Base-by-base conservation (phyloP, 1,284 basidiomycete species). In the Coniferiporia weirii region DNA sequence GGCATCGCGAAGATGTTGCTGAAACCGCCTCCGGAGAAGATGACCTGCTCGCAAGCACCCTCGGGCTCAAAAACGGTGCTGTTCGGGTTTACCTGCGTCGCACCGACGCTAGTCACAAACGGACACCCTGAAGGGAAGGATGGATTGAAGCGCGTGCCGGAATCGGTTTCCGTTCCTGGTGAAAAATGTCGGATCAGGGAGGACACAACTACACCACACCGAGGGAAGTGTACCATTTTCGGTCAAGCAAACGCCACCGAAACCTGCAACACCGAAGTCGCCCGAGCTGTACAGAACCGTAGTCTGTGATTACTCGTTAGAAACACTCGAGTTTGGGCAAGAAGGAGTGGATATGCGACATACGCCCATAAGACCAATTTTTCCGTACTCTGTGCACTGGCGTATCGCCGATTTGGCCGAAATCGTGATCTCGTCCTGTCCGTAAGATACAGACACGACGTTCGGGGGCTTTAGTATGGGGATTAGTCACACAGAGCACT, bases 381-480 rank as follows among this genome's bases (percentile, higher is more conserved):
- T 74, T 2, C 69, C 76, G 61, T 77, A 78, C 64, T 78, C 76
- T 13, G 69, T 65, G 63, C 76, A 78, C 62, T 78, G 76, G 46
- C 76, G 69, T 19, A 66, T 68, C 5, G 75, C 70, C 54, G 75
- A 77, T 7, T 67, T 66, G 6, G 68, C 64, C 0, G 76, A 75
- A n/a, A 71, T 65, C 0, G 59, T 58, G 15, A 65, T 66, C 63
- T 77, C 76, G 60, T 72, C 71, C 49, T 68, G 69, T 6, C 70
- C 72, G 64, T 75, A 78, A 0, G 75, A 76, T 3, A 72, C 71
- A 5, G 74, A 75, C 8, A 77, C 68, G 54, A 78, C 74, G 52
- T 74, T 69, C 4, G 75, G 72, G 1, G 73, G 72, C 13, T 61
- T 34, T 44, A 27, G 6, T 17, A 27, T 5, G 36, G 17, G 19